A percentile compares a stretch with the other conserved stretches of the same genome.
Evolutionary conservation across 75 land plant species (phyloP).

Genomic region (Sequoiadendron giganteum): DNA sequence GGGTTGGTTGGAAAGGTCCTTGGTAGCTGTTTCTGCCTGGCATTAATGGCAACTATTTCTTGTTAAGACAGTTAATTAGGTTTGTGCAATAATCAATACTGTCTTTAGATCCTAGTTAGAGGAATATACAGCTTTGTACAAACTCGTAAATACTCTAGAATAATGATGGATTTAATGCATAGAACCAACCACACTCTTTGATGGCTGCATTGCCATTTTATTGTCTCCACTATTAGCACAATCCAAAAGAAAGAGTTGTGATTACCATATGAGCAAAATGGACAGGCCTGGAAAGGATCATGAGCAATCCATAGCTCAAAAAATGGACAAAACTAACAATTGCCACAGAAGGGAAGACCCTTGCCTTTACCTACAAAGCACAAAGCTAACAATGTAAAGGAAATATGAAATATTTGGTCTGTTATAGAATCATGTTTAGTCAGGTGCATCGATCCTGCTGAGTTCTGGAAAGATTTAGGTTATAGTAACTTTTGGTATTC

Average conservation of each 20-base stretch:
- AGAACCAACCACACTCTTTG: not conserved
- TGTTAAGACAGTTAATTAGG: not conserved
- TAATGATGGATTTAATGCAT: not conserved
- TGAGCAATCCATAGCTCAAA: not conserved
- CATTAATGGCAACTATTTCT: constrained; percentile 21
- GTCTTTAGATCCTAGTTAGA: not conserved
- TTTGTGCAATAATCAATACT: not conserved
- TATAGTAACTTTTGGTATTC: not conserved
- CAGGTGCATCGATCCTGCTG: not conserved
- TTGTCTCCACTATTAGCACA: not conserved
- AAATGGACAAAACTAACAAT: not conserved
- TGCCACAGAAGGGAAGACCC: not conserved
- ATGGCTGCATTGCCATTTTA: not conserved
- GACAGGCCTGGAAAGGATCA: not conserved
- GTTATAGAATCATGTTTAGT: not conserved
- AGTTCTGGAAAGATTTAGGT: not conserved
- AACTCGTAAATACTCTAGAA: not conserved
- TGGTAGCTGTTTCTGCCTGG: constrained; percentile 43
- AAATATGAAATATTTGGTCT: not conserved
- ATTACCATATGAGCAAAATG: not conserved
- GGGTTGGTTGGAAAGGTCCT: constrained; percentile 37
- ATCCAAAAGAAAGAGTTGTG: not conserved
- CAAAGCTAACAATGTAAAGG: not conserved
- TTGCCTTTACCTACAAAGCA: not conserved
- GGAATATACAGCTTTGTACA: not conserved